phyloP scores from a whole-genome alignment of 2,329 filamentous ascomycete species.

The Fusarium heterosporum region DNA sequence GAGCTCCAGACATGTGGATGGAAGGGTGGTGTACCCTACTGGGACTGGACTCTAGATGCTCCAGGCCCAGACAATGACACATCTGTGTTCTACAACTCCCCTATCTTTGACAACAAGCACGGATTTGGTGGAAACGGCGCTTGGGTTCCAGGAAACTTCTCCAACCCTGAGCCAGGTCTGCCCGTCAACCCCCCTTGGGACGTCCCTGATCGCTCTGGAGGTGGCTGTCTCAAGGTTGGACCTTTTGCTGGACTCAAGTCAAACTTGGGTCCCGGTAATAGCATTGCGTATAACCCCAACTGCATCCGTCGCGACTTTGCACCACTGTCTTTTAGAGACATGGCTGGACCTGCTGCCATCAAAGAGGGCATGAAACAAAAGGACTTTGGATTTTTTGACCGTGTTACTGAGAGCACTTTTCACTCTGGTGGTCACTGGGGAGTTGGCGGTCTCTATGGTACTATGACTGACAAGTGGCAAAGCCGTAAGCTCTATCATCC shows the following conservation, averaged over 20 bases:
- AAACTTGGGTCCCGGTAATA: conserved; percentile 22
- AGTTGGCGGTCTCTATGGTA: conserved; percentile 49
- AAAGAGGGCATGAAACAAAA: conserved; percentile 40
- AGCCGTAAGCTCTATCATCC: conserved; percentile 1
- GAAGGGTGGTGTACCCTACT: conserved; percentile 42
- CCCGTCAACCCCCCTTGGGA: conserved; percentile 32
- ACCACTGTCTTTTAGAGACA: conserved; percentile 24
- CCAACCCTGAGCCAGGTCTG: conserved; percentile 20
- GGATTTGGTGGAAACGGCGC: conserved; percentile 34
- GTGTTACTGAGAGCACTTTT: conserved; percentile 39
- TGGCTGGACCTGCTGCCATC: conserved; percentile 26
- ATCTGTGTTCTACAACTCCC: conserved; percentile 38
- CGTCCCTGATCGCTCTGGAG: conserved; percentile 34
- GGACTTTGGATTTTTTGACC: conserved; percentile 34
- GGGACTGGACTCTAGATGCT: conserved; percentile 40
- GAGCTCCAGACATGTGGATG: conserved; percentile 42
- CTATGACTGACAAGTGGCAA: conserved; percentile 33
- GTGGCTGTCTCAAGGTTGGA: conserved; percentile 43
- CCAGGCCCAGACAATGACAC: conserved; percentile 29
- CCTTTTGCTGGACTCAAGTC: conserved; percentile 41
- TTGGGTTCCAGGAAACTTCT: conserved; percentile 33
- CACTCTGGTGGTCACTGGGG: conserved; percentile 46
- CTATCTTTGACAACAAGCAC: conserved; percentile 48
- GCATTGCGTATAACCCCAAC: conserved; percentile 14
- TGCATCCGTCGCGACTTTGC: conserved; percentile 31